Percentiles rank a stretch among this genome's conserved stretches.
Conservation (phyloP, 202 grass and related monocot species). For the Dendrocalamus latiflorus region DNA sequence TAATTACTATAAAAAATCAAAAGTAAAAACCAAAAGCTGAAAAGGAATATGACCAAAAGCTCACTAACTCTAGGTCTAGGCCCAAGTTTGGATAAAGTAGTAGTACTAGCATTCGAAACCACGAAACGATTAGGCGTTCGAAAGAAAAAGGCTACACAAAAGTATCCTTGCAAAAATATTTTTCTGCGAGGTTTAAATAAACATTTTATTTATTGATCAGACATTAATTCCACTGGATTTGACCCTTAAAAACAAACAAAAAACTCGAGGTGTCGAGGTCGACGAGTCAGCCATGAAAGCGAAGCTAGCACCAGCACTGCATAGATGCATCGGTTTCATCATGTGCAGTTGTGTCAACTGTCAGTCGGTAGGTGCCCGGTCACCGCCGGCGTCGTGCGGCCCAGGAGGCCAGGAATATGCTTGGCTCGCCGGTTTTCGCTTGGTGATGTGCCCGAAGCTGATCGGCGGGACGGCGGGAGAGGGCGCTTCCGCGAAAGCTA, state of each 20-base stretch:
- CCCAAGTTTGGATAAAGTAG: not conserved
- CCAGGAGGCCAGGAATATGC: not conserved
- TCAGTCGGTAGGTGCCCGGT: constrained; percentile 12
- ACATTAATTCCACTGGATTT: not conserved
- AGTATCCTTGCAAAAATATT: not conserved
- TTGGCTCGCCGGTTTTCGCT: not conserved
- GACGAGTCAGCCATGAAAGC: not conserved
- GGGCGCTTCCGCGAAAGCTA: constrained; percentile 17
- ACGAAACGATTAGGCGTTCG: not conserved
- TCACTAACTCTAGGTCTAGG: not conserved
- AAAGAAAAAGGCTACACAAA: not conserved
- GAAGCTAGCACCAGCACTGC: not conserved
- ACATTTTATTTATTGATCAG: not conserved
- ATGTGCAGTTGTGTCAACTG: not conserved
- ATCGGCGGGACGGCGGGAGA: constrained; percentile 13
- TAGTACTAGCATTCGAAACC: not conserved
- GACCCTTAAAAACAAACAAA: not conserved
- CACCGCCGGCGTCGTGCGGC: not conserved
- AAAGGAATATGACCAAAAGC: no score
- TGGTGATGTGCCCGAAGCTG: not conserved
- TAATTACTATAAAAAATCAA: no score
- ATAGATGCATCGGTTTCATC: not conserved
- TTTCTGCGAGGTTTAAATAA: not conserved
- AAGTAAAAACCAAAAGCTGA: no score
- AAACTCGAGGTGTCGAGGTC: not conserved